phyloP scores from a whole-genome alignment of 1,139 yeast genomes.

The Pichia sp. region DNA sequence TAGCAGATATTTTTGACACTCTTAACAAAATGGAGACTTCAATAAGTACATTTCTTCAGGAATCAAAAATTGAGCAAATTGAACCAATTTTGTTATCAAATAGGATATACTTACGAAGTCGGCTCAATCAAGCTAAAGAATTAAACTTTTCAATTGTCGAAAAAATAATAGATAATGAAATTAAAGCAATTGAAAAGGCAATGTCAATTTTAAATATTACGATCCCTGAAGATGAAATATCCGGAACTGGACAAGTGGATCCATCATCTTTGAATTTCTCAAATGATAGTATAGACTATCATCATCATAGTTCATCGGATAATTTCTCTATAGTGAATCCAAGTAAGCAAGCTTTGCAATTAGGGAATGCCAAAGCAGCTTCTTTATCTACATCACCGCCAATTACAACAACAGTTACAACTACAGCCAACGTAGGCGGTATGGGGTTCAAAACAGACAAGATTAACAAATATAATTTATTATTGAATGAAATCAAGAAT shows the following conservation, averaged over 20 bases:
- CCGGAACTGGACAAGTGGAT: not conserved
- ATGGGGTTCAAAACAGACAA: slow-evolving; percentile 2
- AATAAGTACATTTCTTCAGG: slow-evolving; percentile 19
- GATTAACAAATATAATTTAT: slow-evolving; percentile 18
- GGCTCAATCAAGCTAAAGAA: slow-evolving; percentile 14
- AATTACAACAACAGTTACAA: not conserved
- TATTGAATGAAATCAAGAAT: slow-evolving; percentile 17
- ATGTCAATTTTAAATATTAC: slow-evolving; percentile 19
- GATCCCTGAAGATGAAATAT: not conserved
- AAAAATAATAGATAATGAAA: slow-evolving; percentile 27
- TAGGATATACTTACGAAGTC: slow-evolving; percentile 15
- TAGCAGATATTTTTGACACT: slow-evolving; percentile 37
- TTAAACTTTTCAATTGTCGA: slow-evolving; percentile 18
- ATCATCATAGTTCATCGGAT: not conserved
- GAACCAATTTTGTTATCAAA: slow-evolving; percentile 17
- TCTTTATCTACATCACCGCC: slow-evolving; percentile 9
- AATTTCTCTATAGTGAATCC: slow-evolving; percentile 1
- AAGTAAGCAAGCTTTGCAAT: slow-evolving; percentile 1
- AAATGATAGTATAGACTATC: slow-evolving; percentile 9
- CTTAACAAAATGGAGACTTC: slow-evolving; percentile 23
- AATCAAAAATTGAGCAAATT: slow-evolving; percentile 19
- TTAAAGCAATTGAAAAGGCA: slow-evolving; percentile 27
- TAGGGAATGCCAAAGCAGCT: not conserved
- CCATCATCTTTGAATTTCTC: slow-evolving; percentile 1
- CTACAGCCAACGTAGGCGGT: slow-evolving; percentile 2